A percentile compares a stretch with the other conserved stretches of the same genome.
Conservation (phyloP, 192 early-diverging fungal genomes). For the Spizellomyces sp. region DNA sequence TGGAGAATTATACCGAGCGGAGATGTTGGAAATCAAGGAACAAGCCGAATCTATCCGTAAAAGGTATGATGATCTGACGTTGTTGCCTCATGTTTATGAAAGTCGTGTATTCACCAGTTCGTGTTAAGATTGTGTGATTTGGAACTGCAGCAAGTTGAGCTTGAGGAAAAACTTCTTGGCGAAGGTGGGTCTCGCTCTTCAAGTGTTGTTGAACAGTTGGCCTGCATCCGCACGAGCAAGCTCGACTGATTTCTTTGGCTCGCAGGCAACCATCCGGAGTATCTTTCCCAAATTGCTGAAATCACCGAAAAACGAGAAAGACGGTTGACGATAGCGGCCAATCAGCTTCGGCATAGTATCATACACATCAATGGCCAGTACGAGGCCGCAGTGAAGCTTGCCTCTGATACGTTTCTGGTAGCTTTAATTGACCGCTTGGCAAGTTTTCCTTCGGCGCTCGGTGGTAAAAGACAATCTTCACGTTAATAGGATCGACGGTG, state of each 20-base stretch:
- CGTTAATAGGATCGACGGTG: background rate
- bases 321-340: background rate
- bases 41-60: background rate
- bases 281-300: background rate
- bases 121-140: too few relatives aligned
- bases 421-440: too few relatives aligned
- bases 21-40: background rate
- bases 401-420: slow-evolving; percentile 2
- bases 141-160: too few relatives aligned
- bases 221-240: too few relatives aligned
- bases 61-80: background rate
- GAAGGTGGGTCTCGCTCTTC: too few relatives aligned
- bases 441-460: too few relatives aligned
- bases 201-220: too few relatives aligned
- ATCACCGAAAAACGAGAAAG: background rate
- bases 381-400: background rate
- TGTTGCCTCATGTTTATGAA: too few relatives aligned
- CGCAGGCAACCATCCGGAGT: background rate
- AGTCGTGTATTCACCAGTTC: too few relatives aligned
- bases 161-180: too few relatives aligned
- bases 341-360: background rate
- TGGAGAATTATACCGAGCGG: background rate
- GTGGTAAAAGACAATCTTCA: too few relatives aligned
- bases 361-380: background rate
- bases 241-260: background rate